Conservation (phyloP, 2,329 filamentous ascomycete genomes). For the Akanthomyces lecanii region DNA sequence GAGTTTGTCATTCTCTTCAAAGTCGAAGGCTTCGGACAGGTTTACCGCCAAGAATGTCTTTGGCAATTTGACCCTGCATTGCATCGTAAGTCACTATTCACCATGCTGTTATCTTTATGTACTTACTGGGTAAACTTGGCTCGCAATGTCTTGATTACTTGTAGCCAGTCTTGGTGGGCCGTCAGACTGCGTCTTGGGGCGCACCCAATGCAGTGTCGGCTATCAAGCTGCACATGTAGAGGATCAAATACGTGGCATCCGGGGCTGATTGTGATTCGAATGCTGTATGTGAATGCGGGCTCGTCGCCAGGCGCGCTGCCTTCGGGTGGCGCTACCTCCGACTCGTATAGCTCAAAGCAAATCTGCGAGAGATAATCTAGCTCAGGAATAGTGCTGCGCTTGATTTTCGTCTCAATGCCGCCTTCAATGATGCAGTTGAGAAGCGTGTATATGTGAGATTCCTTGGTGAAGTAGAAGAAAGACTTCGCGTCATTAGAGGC, state of each 20-base stretch:
- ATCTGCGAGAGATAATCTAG: slow-evolving; percentile 97
- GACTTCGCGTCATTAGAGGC: slow-evolving; percentile 90
- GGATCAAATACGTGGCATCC: slow-evolving; percentile 97
- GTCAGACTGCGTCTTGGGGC: slow-evolving; percentile 87
- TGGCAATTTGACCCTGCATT: slow-evolving; percentile 56
- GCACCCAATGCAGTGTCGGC: slow-evolving; percentile 92
- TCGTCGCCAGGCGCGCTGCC: slow-evolving; percentile 45
- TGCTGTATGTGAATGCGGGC: slow-evolving; percentile 85
- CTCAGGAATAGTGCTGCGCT: slow-evolving; percentile 90
- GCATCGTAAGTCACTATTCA: not conserved
- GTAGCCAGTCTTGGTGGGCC: slow-evolving; percentile 89
- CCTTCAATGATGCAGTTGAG: slow-evolving; percentile 97
- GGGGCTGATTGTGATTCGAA: slow-evolving; percentile 91
- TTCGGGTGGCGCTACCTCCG: slow-evolving; percentile 62
- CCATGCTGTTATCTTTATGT: not conserved
- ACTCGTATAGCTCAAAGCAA: slow-evolving; percentile 96
- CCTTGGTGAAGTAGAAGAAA: slow-evolving; percentile 99
- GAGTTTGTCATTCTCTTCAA: slow-evolving; percentile 52
- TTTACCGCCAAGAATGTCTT: slow-evolving; percentile 64
- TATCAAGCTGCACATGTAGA: slow-evolving; percentile 92
- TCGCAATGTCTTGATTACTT: slow-evolving; percentile 90
- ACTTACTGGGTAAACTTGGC: slow-evolving; percentile 92
- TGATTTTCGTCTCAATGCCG: slow-evolving; percentile 94
- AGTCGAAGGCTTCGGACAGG: slow-evolving; percentile 58
- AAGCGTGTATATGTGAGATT: slow-evolving; percentile 96